Percentiles rank a stretch among this genome's conserved stretches.
These are phyloP conservation scores for Aureobasidium namibiae DNA, from an alignment of 2,329 filamentous ascomycete species.

Conservation along the genomic window DNA sequence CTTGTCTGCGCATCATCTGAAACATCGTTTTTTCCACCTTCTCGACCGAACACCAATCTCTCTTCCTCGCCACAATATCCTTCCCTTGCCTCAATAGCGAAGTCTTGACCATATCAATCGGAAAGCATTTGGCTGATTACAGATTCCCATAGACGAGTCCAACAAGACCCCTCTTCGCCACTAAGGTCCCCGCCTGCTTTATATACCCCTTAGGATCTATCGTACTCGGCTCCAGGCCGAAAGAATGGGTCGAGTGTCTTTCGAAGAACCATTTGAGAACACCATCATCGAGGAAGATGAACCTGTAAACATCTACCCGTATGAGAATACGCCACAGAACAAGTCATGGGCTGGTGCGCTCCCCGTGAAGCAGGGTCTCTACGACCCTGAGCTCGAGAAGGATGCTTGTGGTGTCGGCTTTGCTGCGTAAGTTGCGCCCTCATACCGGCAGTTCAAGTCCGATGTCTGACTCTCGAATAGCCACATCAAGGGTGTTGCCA, in stretches of 20 bases:
- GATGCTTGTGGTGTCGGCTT: slow-evolving; percentile 99
- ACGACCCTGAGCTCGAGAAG: slow-evolving; percentile 92
- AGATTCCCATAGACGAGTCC: slow-evolving; percentile 3
- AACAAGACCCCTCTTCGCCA: neutral
- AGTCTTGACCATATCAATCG: neutral
- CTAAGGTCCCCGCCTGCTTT: neutral
- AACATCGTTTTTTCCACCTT: neutral
- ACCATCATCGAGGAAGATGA: slow-evolving; percentile 43
- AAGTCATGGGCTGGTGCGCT: slow-evolving; percentile 93
- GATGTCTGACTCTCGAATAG: slow-evolving; percentile 40
- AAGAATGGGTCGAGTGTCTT: slow-evolving; percentile 47
- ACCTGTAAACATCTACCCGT: slow-evolving; percentile 64
- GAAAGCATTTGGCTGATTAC: neutral
- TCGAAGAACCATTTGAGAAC: slow-evolving; percentile 43
- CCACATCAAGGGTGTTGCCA: slow-evolving; percentile 94
- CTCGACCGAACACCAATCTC: neutral
- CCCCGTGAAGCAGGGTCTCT: slow-evolving; percentile 96
- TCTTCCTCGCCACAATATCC: neutral
- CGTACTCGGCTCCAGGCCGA: slow-evolving; percentile 41
- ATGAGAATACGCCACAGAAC: slow-evolving; percentile 68
- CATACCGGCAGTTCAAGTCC: neutral
- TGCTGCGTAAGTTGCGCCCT: slow-evolving; percentile 63
- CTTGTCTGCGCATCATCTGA: slow-evolving; percentile 8
- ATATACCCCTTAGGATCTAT: neutral
- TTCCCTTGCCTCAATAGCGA: neutral